These are phyloP conservation scores for Mycena pura DNA, from an alignment of 768 basidiomycete species.

Conservation along the genomic window DNA sequence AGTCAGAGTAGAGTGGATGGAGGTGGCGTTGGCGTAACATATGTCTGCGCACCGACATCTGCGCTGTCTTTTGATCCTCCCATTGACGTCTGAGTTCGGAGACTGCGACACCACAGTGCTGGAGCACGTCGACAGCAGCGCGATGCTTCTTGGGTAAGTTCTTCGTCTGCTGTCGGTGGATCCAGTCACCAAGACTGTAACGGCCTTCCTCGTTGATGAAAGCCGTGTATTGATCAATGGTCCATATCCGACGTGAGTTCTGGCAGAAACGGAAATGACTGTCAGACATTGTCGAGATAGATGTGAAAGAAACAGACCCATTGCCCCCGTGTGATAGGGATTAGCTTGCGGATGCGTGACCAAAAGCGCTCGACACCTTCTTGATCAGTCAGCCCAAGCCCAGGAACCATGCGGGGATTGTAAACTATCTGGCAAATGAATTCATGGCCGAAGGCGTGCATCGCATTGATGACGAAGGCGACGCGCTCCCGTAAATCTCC, in stretches of 20 bases:
- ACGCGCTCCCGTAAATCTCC: slow-evolving; percentile 24
- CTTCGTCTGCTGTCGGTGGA: slow-evolving; percentile 27
- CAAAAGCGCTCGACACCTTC: slow-evolving; percentile 44
- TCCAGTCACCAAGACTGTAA: slow-evolving; percentile 42
- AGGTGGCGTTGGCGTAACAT: slow-evolving; percentile 21
- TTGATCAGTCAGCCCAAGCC: slow-evolving; percentile 42
- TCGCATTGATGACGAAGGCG: slow-evolving; percentile 34
- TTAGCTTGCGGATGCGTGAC: slow-evolving; percentile 34
- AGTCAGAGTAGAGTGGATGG: neutral
- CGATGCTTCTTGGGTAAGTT: slow-evolving; percentile 22
- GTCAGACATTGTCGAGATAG: too few relatives aligned
- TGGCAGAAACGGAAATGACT: neutral
- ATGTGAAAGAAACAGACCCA: slow-evolving; percentile 5
- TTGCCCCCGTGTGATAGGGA: slow-evolving; percentile 24
- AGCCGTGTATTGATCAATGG: slow-evolving; percentile 40
- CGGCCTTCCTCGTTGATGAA: slow-evolving; percentile 34
- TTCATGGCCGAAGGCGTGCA: slow-evolving; percentile 45
- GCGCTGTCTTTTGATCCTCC: slow-evolving; percentile 38
- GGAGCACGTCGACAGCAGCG: slow-evolving; percentile 24
- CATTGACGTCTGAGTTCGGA: slow-evolving; percentile 39
- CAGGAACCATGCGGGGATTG: slow-evolving; percentile 36
- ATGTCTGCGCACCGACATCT: slow-evolving; percentile 37
- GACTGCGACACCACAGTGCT: slow-evolving; percentile 20
- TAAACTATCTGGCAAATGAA: slow-evolving; percentile 44
- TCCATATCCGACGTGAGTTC: slow-evolving; percentile 34